Evolutionary conservation across 2,329 filamentous ascomycete species (phyloP), one percentile per base, ranked within the genome.

Genomic region (Fusarium duplospermum): DNA sequence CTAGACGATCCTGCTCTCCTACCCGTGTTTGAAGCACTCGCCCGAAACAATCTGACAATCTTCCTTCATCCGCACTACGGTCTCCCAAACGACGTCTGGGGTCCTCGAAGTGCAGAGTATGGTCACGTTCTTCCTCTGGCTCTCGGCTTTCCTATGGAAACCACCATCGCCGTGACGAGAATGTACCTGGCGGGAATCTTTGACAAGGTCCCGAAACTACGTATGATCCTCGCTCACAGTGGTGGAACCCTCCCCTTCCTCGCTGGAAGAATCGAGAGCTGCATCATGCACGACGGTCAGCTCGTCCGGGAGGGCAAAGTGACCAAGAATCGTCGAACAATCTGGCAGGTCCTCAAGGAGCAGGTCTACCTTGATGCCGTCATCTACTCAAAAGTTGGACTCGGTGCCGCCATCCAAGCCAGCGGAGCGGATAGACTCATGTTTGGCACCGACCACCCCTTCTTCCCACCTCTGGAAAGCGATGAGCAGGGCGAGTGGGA

Each of bases 61-160:
- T 98, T 98, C 84, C 82, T 98, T 61, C 95, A 98, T 82, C 95
- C 95, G 31, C 95, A 98, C 83, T 98, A 98, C 81, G 95, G 95
- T 2, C 88, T 98, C 3, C 95, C 94, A 0, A 89, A 89, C 68
- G 89, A 91, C 10, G 94, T 97, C 4, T 98, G 93, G 84, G 95
- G 95, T 0, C 89, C 93, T 0, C 86, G 92, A 9, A 85, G 82
- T 45, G 86, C 84, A 24, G 91, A 92, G 69, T 98, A 97, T 80
- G 95, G 95, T 0, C 95, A 98, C 81, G 94, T 98, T 1, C 87
- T 98, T 3, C 93, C 95, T 0, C 86, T 98, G 0, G 94, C 94
- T 0, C 85, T 98, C 4, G 95, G 95, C 0, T 98, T 98, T 80
- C 95, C 95, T 0, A 89, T 98, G 75, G 95, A 98, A 83, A 98